Evolutionary conservation across 768 basidiomycete genomes (phyloP).

Genomic region (Cystobasidium tubakii): DNA sequence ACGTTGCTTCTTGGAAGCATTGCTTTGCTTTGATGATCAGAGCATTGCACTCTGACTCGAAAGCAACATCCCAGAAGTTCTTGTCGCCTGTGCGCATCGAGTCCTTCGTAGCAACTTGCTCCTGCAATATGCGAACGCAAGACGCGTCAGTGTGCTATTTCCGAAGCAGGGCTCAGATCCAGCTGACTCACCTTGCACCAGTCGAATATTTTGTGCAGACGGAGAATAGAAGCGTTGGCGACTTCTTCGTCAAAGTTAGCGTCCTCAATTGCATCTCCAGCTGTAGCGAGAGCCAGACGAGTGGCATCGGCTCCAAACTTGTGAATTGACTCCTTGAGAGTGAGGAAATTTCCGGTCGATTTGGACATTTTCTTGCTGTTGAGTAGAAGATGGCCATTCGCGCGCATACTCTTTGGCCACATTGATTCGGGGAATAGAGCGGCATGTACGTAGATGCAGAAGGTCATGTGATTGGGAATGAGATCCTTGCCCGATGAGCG

Average conservation of each 20-base stretch:
- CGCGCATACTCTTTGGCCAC: constrained; percentile 85
- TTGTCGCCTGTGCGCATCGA: constrained; percentile 68
- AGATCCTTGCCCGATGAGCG: constrained; percentile 97
- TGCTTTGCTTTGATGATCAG: constrained; percentile 73
- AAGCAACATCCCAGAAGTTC: constrained; percentile 77
- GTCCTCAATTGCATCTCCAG: constrained; percentile 94
- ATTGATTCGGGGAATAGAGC: constrained; percentile 83
- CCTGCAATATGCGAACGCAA: constrained; percentile 53
- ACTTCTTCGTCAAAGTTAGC: constrained; percentile 99
- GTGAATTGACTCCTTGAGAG: constrained; percentile 73
- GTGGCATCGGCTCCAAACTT: constrained; percentile 98
- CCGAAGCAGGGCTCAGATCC: not conserved
- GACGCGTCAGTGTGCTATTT: not conserved
- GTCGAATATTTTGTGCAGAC: constrained; percentile 77
- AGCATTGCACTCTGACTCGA: constrained; percentile 83
- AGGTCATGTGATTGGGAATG: constrained; percentile 89
- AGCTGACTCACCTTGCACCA: constrained; percentile 73
- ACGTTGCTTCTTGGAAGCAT: constrained; percentile 75
- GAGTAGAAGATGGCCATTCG: constrained; percentile 92
- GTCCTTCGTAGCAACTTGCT: constrained; percentile 66
- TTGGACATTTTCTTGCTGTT: constrained; percentile 99
- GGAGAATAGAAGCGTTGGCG: constrained; percentile 91
- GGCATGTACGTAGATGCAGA: constrained; percentile 89
- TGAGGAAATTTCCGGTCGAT: constrained; percentile 91
- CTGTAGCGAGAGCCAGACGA: constrained; percentile 84